Percentiles rank a stretch among this genome's conserved stretches.
Conservation (phyloP, 768 basidiomycete species). For the Boletellus ananiceps region DNA sequence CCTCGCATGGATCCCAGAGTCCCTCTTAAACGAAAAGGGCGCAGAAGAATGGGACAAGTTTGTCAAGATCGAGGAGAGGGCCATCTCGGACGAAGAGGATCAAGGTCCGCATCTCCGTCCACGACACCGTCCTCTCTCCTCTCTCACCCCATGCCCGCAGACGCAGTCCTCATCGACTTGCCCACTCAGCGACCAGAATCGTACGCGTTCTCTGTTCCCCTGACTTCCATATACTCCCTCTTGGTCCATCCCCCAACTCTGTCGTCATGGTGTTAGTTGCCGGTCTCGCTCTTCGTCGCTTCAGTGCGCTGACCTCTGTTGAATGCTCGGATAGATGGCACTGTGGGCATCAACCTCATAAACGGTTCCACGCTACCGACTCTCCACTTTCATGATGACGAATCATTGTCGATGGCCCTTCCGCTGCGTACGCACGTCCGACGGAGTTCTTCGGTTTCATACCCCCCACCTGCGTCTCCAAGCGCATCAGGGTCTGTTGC, state of each 20-base stretch:
- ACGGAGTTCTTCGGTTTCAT: slow-evolving; percentile 44
- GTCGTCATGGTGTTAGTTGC: slow-evolving; percentile 72
- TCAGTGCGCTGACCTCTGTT: neutral
- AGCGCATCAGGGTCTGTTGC: slow-evolving; percentile 39
- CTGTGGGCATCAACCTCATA: slow-evolving; percentile 83
- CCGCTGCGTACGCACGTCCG: slow-evolving; percentile 34
- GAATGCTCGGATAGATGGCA: slow-evolving; percentile 56
- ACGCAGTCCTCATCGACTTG: slow-evolving; percentile 80
- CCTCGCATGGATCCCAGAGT: slow-evolving; percentile 92
- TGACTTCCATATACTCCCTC: slow-evolving; percentile 86
- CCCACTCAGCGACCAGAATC: slow-evolving; percentile 82
- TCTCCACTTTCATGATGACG: slow-evolving; percentile 95
- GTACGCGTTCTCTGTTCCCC: slow-evolving; percentile 92
- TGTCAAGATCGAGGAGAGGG: slow-evolving; percentile 72
- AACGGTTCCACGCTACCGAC: slow-evolving; percentile 83
- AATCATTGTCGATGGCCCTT: slow-evolving; percentile 74
- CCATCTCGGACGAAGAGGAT: slow-evolving; percentile 57
- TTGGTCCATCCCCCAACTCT: slow-evolving; percentile 79
- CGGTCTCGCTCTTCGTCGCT: slow-evolving; percentile 5
- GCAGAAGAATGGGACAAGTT: slow-evolving; percentile 88
- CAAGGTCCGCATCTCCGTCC: slow-evolving; percentile 46
- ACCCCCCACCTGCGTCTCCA: slow-evolving; percentile 58
- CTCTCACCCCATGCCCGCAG: slow-evolving; percentile 35
- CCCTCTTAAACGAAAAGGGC: slow-evolving; percentile 76
- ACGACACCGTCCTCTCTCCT: neutral